Conservation (phyloP, 345 rosid genomes). For the Gossypium bickii region DNA sequence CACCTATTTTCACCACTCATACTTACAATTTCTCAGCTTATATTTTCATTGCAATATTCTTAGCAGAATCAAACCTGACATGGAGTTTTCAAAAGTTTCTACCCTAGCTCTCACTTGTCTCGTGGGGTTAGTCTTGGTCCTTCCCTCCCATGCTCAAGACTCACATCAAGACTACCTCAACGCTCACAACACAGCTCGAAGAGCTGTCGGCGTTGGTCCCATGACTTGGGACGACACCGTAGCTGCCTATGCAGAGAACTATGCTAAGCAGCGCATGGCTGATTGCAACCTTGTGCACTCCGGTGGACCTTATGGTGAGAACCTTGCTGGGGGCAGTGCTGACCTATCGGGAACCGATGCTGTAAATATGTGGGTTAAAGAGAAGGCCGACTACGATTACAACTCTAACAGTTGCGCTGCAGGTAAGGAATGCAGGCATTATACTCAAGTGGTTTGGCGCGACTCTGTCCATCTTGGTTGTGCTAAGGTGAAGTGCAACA, state of each 20-base stretch:
- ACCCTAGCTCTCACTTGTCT: conserved; percentile 11
- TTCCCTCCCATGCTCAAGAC: conserved; percentile 29
- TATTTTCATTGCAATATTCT: background rate
- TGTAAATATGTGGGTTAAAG: conserved; percentile 51
- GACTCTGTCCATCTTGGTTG: conserved; percentile 52
- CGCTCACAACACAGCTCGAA: conserved; percentile 53
- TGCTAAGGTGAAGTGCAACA: conserved; percentile 53
- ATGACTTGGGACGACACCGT: conserved; percentile 43
- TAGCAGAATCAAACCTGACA: background rate
- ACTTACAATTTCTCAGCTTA: background rate
- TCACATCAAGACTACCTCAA: conserved; percentile 36
- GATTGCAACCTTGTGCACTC: conserved; percentile 52
- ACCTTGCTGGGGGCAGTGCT: conserved; percentile 42
- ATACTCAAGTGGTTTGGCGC: conserved; percentile 47
- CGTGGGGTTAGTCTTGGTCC: conserved; percentile 7
- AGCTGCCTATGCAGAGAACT: conserved; percentile 44
- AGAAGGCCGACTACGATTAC: conserved; percentile 45
- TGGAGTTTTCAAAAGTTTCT: background rate
- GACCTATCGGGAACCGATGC: conserved; percentile 36
- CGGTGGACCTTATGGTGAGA: conserved; percentile 61
- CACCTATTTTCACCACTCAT: background rate
- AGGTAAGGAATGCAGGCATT: conserved; percentile 24
- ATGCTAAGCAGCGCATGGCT: conserved; percentile 27
- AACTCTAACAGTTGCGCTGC: conserved; percentile 44
- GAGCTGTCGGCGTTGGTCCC: conserved; percentile 33